Evolutionary conservation across 495 filamentous ascomycete genomes (phyloP), one percentile per base, ranked within the genome.

Genomic region (Aspergillus nidulans): DNA sequence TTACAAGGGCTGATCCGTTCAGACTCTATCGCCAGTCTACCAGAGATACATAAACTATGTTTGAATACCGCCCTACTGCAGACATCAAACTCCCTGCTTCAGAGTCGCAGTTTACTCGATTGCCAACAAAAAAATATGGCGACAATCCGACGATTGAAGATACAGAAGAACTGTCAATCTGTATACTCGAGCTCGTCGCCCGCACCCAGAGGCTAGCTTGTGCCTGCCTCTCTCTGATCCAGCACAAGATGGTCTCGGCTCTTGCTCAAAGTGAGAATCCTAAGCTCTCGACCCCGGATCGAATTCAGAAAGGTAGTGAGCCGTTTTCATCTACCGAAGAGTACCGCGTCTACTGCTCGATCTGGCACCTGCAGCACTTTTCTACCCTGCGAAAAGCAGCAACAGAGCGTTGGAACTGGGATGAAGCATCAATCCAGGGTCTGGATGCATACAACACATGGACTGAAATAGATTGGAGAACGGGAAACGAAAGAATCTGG

Each of bases 321-420:
- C 52, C 52, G 19, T 55, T 59, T 30, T 46, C 40, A 7, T 59
- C 36, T 36, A 45, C 32, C 1, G 57, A 59, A 40, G 57, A 52
- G 38, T 59, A 59, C 19, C 57, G 57, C 52, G 26, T 41, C 8
- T 55, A 59, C 40, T 59, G 8, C 32, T 28, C 52, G 5, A 45
- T 59, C 0, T 59, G 18, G 16, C 45, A 59, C 46, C 57, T 59
- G 1, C 52, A 32, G 20, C 46, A 47, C 19, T 51, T 45, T 23
- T 55, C 57, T 1, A 9, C 16, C 28, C 46, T 55, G 5, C 51
- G 46, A 19, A 51, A 47, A 50, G 39, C 46, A 19, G 51, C 45
- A 23, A 30, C 5, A 13, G 20, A 7, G 0, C 24, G 50, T 12
- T 44, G 39, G 50, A n/a, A 25, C 7, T 53, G 50, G 50, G 21